phyloP scores from a whole-genome alignment of 192 early-diverging fungal species.

The Entomortierella lignicola region DNA sequence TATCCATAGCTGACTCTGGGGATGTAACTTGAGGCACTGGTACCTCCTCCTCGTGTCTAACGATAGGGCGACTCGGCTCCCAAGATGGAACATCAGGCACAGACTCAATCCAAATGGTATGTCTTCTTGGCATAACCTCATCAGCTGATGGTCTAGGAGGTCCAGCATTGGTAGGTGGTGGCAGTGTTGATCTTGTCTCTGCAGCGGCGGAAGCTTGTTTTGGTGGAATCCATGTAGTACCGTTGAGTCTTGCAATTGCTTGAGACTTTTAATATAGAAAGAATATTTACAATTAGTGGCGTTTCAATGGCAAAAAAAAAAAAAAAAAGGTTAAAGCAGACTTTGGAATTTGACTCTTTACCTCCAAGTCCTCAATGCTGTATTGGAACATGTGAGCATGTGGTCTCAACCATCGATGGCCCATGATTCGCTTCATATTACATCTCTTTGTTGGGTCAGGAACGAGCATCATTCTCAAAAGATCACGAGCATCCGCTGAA shows the following conservation, averaged over 20 bases:
- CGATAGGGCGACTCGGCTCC: slow-evolving; percentile 21
- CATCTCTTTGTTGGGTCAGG: slow-evolving; percentile 88
- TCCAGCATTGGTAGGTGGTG: slow-evolving; percentile 21
- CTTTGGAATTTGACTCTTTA: background rate
- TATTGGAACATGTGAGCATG: slow-evolving; percentile 61
- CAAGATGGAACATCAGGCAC: slow-evolving; percentile 35
- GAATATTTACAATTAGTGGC: background rate
- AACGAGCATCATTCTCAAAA: slow-evolving; percentile 91
- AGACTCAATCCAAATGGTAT: slow-evolving; percentile 53
- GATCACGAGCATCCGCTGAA: slow-evolving; percentile 78
- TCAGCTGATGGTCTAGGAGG: slow-evolving; percentile 47
- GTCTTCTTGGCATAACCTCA: slow-evolving; percentile 46
- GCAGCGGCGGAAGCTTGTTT: slow-evolving; percentile 19
- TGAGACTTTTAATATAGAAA: slow-evolving; percentile 12
- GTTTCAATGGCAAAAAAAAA: too few relatives aligned
- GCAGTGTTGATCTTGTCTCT: slow-evolving; percentile 1
- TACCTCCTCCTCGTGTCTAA: slow-evolving; percentile 15
- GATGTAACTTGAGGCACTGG: slow-evolving; percentile 8
- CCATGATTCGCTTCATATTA: slow-evolving; percentile 80
- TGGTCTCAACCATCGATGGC: slow-evolving; percentile 73
- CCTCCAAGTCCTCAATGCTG: slow-evolving; percentile 53
- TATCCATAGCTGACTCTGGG: slow-evolving; percentile 35
- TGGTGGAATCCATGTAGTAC: slow-evolving; percentile 37
- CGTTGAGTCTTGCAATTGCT: slow-evolving; percentile 49
- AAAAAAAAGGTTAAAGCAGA: too few relatives aligned